Percentiles rank a stretch among this genome's conserved stretches.
Conservation (phyloP, 139 green algal species). For the Volvox africanus region DNA sequence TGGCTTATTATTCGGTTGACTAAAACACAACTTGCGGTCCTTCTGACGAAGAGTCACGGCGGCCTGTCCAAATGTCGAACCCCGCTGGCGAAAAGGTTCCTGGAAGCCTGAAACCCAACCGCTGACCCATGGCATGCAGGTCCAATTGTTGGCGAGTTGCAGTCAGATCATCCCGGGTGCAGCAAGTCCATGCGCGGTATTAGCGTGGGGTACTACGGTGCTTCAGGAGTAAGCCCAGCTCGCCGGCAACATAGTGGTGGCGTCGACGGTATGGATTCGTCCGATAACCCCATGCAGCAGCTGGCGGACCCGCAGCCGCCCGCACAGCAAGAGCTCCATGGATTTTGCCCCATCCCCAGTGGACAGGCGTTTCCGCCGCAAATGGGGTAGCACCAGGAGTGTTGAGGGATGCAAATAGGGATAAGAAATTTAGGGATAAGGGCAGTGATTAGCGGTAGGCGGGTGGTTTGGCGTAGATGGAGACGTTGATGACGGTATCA, state of each 20-base stretch:
- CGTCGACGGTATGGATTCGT: slow-evolving; percentile 28
- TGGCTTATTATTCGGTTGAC: no score
- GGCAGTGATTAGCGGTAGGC: background rate
- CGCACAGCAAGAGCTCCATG: background rate
- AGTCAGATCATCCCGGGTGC: slow-evolving; percentile 13
- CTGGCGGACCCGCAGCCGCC: background rate
- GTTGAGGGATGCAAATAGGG: no score
- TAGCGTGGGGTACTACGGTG: background rate
- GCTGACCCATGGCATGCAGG: background rate
- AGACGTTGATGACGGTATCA: background rate
- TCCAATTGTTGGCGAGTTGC: background rate
- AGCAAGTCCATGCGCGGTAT: background rate
- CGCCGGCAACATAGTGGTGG: slow-evolving; percentile 34
- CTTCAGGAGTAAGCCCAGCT: slow-evolving; percentile 6
- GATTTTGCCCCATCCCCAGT: background rate
- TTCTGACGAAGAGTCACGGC: no score
- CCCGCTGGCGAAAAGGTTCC: no score
- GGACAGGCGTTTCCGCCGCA: background rate
- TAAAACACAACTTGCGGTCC: no score
- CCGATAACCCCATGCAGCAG: background rate
- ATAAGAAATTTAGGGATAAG: background rate
- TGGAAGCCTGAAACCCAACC: no score
- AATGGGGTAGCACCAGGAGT: background rate
- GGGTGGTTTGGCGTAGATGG: background rate
- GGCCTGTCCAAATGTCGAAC: no score